Evolutionary conservation across 768 basidiomycete species (phyloP), one percentile per base, ranked within the genome.

Genomic region (Pisolithus albus): DNA sequence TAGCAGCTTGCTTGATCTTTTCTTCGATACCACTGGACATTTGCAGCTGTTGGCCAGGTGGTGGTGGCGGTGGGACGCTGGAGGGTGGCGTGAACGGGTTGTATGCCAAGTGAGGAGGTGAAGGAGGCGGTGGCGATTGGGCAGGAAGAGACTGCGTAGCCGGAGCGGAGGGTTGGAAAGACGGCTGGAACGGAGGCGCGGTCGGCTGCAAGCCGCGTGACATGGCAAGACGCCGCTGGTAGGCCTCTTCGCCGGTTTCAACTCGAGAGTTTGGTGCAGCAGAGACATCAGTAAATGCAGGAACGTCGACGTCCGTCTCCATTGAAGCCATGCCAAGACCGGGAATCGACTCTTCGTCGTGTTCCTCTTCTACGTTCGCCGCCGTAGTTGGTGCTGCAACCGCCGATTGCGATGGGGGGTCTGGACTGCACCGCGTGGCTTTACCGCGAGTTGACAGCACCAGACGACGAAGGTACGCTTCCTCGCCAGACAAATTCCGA

Each of bases 1-100:
- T 88, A 4, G 87, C 88, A 0, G 90, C 91, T 9, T 83, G 81
- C 53, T 87, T 86, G 1, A 82, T 78, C 56, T 74, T 83, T 16
- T 84, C 88, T 52, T 89, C 82, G 15, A 88, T 72, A 1, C 72
- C 69, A 21, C 50, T 66, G 3, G 69, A 65, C 24, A 73, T 55
- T 16, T 66, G 53, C 5, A 77, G 70, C 28, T 70, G 67, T 26
- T 68, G 70, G 2, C 75, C 74, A 0, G 82, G 77, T 1, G 84
- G 82, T 0, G 82, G 80, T 10, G 79, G 78, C 1, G 83, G 82
- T 0, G 82, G 81, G 5, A 81, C 75, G 7, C 79, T 75, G 18
- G 79, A 60, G 4, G 81, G 77, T 2, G 85, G 84, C 2, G 82
- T 79, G 54, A 88, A 83, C 0, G 86, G 83, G 54, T 87, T 83